A percentile compares a stretch with the other conserved stretches of the same genome.
Conservation (phyloP, 2,329 filamentous ascomycete species). For the Fusarium sublunatum region DNA sequence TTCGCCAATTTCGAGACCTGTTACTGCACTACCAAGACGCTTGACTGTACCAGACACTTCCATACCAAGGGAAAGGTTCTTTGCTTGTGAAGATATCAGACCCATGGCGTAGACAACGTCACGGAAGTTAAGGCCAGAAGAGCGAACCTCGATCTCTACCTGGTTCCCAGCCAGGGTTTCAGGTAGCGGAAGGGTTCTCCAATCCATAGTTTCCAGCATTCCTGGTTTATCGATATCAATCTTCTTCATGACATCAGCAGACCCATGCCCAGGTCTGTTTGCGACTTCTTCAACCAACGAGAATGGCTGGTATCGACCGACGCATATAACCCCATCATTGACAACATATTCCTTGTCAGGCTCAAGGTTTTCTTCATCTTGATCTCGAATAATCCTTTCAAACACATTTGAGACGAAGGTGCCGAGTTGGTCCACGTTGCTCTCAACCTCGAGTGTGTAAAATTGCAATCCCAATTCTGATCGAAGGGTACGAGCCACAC, state of each 20-base stretch:
- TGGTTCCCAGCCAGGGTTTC: neutral
- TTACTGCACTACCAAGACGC: constrained; percentile 3
- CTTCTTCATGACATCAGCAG: neutral
- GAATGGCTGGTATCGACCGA: constrained; percentile 12
- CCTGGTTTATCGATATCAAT: constrained; percentile 8
- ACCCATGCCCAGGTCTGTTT: neutral
- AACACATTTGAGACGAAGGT: neutral
- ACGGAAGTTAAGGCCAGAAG: constrained; percentile 18
- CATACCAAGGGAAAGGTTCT: neutral
- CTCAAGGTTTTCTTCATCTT: constrained; percentile 1
- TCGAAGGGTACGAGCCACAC: constrained; percentile 13
- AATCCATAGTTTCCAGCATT: constrained; percentile 10
- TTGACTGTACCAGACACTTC: constrained; percentile 10
- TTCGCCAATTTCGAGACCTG: constrained; percentile 36
- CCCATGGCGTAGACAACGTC: constrained; percentile 19
- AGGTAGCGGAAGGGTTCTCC: neutral
- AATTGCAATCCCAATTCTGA: constrained; percentile 12
- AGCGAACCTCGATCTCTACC: constrained; percentile 7
- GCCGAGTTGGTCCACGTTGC: neutral
- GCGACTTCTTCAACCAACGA: neutral
- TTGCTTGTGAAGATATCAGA: neutral
- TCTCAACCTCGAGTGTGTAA: constrained; percentile 17
- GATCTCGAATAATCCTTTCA: constrained; percentile 4
- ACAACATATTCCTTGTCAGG: constrained; percentile 18
- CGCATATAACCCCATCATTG: neutral